Base-by-base conservation (phyloP, 768 basidiomycete genomes). In the Leccinum obscurum region DNA sequence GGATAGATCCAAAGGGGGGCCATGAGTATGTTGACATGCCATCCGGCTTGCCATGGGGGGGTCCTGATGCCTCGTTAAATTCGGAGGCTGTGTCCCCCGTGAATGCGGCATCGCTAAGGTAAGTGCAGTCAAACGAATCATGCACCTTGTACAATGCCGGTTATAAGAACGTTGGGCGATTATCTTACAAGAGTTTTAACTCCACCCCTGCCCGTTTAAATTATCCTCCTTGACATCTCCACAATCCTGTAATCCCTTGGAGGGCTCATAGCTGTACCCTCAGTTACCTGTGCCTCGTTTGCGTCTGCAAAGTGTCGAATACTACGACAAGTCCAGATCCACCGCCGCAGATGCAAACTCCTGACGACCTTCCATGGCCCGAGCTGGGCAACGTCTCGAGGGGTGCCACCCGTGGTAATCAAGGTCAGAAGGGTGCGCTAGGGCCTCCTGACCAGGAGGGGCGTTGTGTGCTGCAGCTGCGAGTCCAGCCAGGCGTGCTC, bases 351-450 rank as follows among this genome's bases (percentile, higher is more conserved):
- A 82, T 82, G 79, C 74, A 79, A 61, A 68, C 82, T 64, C 46
- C 70, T 11, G 90, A 92, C 78, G 90, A 92, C 80, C 81, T 92
- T 57, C 90, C 90, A 24, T 92, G 90, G 90, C 90, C 90, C 64
- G 90, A 92, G 75, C 80, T 90, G 62, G 90, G 90, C 63, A 92
- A 92, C 68, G 89, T 92, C 64, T 90, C 90, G 57, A 83, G 90
- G 59, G 90, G 90, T 52, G 90, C 90, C 26, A 92, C 90, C 54
- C 76, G 90, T 71, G 90, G 90, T 61, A 92, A 92, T 75, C 90
- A 92, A 80, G 90, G 90, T 53, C 89, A 91, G 72, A 92, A 92
- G 70, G 90, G 90, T 62, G 87, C 86, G 49, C 76, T 92, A 34
- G 84, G 88, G 20, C 80, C 84, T 59, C 79, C 89, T 24, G 89